Evolutionary conservation across 1,284 basidiomycete species (phyloP), one percentile per base, ranked within the genome.

Genomic region (Ustilago trichophora): DNA sequence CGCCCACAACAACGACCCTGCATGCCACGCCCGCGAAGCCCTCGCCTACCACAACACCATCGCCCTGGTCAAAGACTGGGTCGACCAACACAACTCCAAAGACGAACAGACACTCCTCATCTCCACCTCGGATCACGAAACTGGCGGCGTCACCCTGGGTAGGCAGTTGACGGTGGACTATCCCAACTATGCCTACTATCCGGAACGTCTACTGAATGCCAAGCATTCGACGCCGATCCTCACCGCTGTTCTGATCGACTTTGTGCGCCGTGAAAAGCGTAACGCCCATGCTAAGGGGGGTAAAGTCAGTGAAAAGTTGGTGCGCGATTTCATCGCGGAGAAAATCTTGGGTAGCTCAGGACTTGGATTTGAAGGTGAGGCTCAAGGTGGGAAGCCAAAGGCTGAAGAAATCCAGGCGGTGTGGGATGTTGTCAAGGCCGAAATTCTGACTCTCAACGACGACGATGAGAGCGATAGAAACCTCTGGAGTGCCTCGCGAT

Each of bases 111-210:
- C 82, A 21, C 32, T 83, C 26, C 55, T 83, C 21, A 78, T 83
- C 44, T 78, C 76, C 11, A 80, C 82, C 4, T 76, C 76, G 12
- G 82, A 83, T 40, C 83, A 83, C 63, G 83, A 83, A 54, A 83
- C 83, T 8, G 83, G 83, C 15, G 83, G 83, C 0, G 50, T 83
- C 4, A 65, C 82, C 3, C 50, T 83, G 1, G 83, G 81, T 1
- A 46, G 82, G 31, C 83, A 83, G 47, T 58, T 83, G 9, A 70
- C 51, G 3, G 36, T 49, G 3, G 64, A 69, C 13, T 71, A 65
- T 13, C 83, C 83, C 44, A 83, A 77, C 55, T 77, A 77, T 37
- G 69, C 64, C 13, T 82, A 80, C 70, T 83, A 82, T 36, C 83
- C 83, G 8, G 76, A 82, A 25, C 71, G 73, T 3, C 50, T 83